Evolutionary conservation across 2,329 filamentous ascomycete species (phyloP).

Genomic region (Neofusicoccum parvum): DNA sequence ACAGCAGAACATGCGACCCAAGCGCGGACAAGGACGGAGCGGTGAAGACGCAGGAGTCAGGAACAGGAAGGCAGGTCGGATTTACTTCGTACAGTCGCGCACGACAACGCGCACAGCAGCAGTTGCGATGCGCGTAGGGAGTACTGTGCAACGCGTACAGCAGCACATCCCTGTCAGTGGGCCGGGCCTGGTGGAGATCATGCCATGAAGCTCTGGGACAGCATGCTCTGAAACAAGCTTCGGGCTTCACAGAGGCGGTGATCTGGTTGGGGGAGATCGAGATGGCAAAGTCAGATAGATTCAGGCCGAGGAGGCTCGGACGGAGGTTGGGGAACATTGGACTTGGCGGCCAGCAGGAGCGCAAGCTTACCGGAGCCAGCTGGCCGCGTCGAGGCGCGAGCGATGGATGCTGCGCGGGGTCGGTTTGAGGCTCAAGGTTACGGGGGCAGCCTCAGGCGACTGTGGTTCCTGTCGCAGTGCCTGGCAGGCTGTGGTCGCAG

Average conservation of each 20-base stretch:
- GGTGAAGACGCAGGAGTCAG: constrained; percentile 13
- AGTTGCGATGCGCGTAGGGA: not conserved
- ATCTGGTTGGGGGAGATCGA: not conserved
- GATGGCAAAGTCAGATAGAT: constrained; percentile 3
- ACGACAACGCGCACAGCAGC: not conserved
- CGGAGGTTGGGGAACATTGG: not conserved
- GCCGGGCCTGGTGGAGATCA: not conserved
- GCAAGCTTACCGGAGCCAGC: not conserved
- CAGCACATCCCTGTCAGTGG: constrained; percentile 1
- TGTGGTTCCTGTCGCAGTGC: not conserved
- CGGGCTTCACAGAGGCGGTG: not conserved
- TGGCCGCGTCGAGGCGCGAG: not conserved
- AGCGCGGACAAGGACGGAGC: not conserved
- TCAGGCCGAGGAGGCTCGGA: not conserved
- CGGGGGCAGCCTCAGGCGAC: constrained; percentile 3
- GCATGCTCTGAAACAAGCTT: constrained; percentile 13
- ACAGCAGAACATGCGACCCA: too few relatives aligned
- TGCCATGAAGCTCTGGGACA: not conserved
- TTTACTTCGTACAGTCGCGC: not conserved
- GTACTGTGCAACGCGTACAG: constrained; percentile 10
- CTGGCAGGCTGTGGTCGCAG: not conserved
- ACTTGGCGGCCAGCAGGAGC: not conserved
- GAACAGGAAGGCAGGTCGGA: not conserved
- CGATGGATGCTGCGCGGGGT: not conserved
- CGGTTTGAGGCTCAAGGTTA: not conserved